Base-by-base conservation (phyloP, 495 filamentous ascomycete genomes). In the Halenospora varia region DNA sequence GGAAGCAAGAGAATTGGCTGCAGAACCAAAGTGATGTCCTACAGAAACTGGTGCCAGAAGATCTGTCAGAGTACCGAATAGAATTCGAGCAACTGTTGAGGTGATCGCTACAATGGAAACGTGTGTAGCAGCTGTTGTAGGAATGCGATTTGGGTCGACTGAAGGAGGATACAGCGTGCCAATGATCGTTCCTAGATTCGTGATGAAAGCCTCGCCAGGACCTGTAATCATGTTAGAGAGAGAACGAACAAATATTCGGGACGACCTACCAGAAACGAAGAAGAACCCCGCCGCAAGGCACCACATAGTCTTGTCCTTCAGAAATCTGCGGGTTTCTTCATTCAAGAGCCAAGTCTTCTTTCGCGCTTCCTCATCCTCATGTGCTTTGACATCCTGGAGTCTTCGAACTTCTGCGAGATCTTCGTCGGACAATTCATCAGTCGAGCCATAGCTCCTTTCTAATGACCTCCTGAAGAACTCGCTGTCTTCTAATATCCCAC, bases 141-240 rank as follows among this genome's bases (percentile, higher is more conserved):
- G 77, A 19, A 77, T 68, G 8, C 73, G 66, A 2, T 62, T 63
- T 8, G 65, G 47, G n/a, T 73, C 57, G 29, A 77, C 74, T 10
- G 75, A 70, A 10, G 83, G 80, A 0, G 89, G 85, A 53, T 86
- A 88, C 10, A 97, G 75, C 1, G 94, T 92, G 57, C 88, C 86
- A 64, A 96, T 90, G 56, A 98, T 86, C 19, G 93, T 96, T 44
- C 94, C 94, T 47, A 98, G 80, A 62, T 98, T 98, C 73, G 97
- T 98, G 65, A 97, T 91, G 71, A 96, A 98, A 9, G 92, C 87
- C 75, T 98, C 94, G 18, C 93, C 92, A 0, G 94, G 92, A 2
- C 94, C 94, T 50, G 88, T 90, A 9, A 23, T 10, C 6, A 47
- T 10, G 54, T 64, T 57, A 64, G 57, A 29, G 24, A 45, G 48